Base-by-base conservation (phyloP, 2,329 filamentous ascomycete genomes). In the Diaporthe citri region DNA sequence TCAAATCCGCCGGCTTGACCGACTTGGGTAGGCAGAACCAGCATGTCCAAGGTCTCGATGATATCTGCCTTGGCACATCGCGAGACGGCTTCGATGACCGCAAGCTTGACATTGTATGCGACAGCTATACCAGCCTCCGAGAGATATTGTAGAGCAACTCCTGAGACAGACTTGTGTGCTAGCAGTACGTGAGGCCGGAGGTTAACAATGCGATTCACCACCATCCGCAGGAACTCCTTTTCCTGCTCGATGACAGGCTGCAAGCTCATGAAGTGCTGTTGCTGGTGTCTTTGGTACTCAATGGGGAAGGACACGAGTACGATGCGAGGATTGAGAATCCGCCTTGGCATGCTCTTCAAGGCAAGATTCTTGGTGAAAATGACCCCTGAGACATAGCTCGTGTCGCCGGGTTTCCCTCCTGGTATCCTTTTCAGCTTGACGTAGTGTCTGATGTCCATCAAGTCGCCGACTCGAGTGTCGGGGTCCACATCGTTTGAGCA, bases 361-460 rank as follows among this genome's bases (percentile, higher is more conserved):
- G 97, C 97, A 69, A 99, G 87, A 77, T 99, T 99, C 82, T 99
- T 99, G 17, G 95, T 97, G 82, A 99, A 99, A 1, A 99, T 96
- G 12, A 99, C 93, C 0, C 97, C 97, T 13, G 97, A 98, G 22
- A 98, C 93, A 82, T 99, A 99, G n/a, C 93, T 93, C 9, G 96
- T 98, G 83, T 99, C 96, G 34, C 94, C 92, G 25, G 96, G 96
- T 77, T 90, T 93, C 22, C 96, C 96, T 22, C 97, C 96, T 0
- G 96, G 94, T 17, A 99, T 97, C 82, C 97, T 97, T 82, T 99
- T 99, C 41, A 99, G 86, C 82, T 99, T 99, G 77, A 99, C 95
- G 81, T 98, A 99, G 82, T 98, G 96, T 4, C 97, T 91, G 75
- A 99, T 97, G 82, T 99, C 97, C 88, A 99, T 98, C 81, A 97